Evolutionary conservation across 176 grass and related monocot genomes (phyloP).

Genomic region (Eleusine indica): DNA sequence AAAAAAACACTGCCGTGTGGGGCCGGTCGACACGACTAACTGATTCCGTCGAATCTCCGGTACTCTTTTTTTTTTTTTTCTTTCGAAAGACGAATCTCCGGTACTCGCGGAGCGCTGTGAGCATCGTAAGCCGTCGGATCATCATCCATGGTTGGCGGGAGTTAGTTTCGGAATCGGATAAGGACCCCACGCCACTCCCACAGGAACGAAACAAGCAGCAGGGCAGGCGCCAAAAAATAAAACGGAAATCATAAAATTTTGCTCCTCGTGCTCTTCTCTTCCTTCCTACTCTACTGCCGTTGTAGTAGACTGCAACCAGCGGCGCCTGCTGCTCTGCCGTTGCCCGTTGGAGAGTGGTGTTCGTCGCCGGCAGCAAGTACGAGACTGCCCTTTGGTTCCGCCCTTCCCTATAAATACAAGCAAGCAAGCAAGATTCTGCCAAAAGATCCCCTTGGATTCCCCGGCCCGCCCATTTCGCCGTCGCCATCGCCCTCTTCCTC

Average conservation of each 20-base stretch:
- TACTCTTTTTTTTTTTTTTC: not conserved
- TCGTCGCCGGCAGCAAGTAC: not conserved
- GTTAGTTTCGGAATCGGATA: not conserved
- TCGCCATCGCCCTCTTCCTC: conserved; percentile 12
- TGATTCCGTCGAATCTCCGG: conserved; percentile 12
- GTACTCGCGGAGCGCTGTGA: not conserved
- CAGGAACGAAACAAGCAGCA: no score
- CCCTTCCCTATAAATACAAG: conserved; percentile 37
- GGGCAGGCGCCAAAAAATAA: conserved; percentile 5
- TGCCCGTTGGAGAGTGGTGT: not conserved
- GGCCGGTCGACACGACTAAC: not conserved
- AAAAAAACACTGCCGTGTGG: not conserved
- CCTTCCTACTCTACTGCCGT: not conserved
- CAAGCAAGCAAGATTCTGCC: conserved; percentile 48
- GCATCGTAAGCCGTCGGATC: not conserved
- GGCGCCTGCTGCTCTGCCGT: no score
- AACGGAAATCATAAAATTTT: not conserved
- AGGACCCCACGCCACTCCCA: no score
- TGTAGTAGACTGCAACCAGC: no score
- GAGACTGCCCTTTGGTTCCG: not conserved
- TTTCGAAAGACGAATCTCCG: conserved; percentile 1
- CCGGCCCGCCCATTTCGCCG: conserved; percentile 29
- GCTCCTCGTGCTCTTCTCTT: not conserved
- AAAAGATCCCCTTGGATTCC: conserved; percentile 45
- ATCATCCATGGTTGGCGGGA: no score